Base-by-base conservation (phyloP, 345 rosid species). In the Firmiana major region DNA sequence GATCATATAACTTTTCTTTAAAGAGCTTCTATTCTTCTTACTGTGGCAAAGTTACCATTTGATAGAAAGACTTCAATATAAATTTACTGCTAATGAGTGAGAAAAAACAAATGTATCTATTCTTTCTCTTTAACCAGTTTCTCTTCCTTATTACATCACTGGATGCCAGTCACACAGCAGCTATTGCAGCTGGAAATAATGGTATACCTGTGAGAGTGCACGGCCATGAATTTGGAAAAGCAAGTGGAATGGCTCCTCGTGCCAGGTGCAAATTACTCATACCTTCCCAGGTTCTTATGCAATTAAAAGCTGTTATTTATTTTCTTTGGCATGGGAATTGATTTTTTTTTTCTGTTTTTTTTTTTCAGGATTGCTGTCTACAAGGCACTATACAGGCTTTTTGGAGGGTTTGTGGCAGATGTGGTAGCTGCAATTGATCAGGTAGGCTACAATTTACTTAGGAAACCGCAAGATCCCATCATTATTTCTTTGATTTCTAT, bases 211-310 rank as follows among this genome's bases (percentile, higher is more conserved):
- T 96, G 85, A 92, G 91, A 85, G 78, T 92, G 84, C 87, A 88
- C 21, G 99, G 99, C 75, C 87, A 96, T 87, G 99, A 96, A 78
- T 96, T 93, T 84, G 99, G 99, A 53, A 96, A 87, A 90, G 99
- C 99, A n/a, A 96, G 99, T 26, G 99, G 99, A 55, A 96, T 96
- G 99, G 99, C 99, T 83, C 99, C 99, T 63, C 97, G 99, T 80
- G 97, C 99, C 58, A 91, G 99, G 99, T 94, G 83, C 24, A 77
- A 71, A 72, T 74, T 53, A 75, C 79, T 75, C 57, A 34, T 5
- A 24, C 36, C 17, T 49, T 36, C 53, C 38, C 28, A 17, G 42
- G 38, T 46, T 63, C 53, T 34, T 11, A 36, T 73, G 70, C 63
- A 40, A 3, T 68, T 67, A 1, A 7, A 55, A 31, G 34, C 34